Conservation (phyloP, 257 asterid species). For the Nicotiana noctiflora region DNA sequence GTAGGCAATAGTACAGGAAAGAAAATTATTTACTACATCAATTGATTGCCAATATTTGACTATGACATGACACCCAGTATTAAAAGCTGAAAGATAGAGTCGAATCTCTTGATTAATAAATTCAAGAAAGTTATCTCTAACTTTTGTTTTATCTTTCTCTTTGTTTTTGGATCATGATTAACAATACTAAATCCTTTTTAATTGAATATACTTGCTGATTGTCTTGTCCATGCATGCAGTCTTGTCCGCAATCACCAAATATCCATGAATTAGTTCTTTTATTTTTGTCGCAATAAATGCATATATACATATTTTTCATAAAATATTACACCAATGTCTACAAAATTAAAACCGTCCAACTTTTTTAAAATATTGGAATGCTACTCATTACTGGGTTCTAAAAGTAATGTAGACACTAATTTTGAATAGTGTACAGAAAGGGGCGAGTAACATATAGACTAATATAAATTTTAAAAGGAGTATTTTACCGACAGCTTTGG, state of each 20-base stretch:
- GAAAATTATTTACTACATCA: neutral
- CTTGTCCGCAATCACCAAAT: neutral
- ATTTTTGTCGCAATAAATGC: neutral
- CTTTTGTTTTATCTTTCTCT: neutral
- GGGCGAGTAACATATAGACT: neutral
- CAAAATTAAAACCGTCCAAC: neutral
- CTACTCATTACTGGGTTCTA: neutral
- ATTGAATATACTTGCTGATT: neutral
- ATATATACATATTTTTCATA: neutral
- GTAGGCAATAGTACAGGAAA: neutral
- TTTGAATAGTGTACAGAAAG: neutral
- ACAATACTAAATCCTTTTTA: neutral
- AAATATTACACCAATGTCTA: neutral
- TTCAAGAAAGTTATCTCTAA: neutral
- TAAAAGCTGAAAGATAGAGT: neutral
- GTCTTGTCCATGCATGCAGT: neutral
- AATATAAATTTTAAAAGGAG: neutral
- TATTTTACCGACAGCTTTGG: neutral
- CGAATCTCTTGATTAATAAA: slow-evolving; percentile 1
- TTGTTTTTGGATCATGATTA: neutral
- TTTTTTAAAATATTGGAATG: neutral
- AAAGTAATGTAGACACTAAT: neutral
- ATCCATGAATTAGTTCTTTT: neutral
- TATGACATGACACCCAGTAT: neutral
- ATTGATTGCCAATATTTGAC: neutral